phyloP scores from a whole-genome alignment of 352 stramenopile genomes.

The Pythium inflatum region DNA sequence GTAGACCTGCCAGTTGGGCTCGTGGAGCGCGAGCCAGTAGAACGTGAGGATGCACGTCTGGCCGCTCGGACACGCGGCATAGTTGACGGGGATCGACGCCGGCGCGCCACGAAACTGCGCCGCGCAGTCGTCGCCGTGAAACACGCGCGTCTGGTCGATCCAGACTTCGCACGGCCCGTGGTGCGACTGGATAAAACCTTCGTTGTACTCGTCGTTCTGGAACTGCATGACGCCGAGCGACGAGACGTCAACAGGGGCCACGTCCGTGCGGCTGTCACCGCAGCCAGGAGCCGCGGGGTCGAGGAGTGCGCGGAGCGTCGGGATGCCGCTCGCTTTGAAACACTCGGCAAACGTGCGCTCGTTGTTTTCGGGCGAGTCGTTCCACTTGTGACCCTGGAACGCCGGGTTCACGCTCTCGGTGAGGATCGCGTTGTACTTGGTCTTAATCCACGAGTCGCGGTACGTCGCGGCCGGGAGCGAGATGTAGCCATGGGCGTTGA shows the following conservation, averaged over 20 bases:
- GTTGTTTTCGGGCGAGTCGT: constrained; percentile 42
- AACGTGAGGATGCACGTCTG: constrained; percentile 37
- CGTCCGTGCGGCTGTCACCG: constrained; percentile 40
- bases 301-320: constrained; percentile 34
- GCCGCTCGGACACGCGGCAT: constrained; percentile 29
- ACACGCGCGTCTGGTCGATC: constrained; percentile 41
- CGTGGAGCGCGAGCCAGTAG: constrained; percentile 41
- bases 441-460: constrained; percentile 40
- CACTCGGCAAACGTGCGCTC: constrained; percentile 30
- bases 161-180: constrained; percentile 46
- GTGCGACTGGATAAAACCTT: constrained; percentile 45
- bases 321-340: constrained; percentile 26
- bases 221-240: constrained; percentile 34
- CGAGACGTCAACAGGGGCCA: constrained; percentile 36
- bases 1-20: constrained; percentile 41
- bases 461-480: constrained; percentile 36
- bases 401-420: constrained; percentile 28
- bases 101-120: constrained; percentile 35
- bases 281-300: constrained; percentile 33
- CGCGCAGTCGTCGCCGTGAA: constrained; percentile 43
- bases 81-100: constrained; percentile 37
- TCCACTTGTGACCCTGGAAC: constrained; percentile 41
- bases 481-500: constrained; percentile 43
- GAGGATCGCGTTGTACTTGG: constrained; percentile 32
- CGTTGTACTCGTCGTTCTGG: constrained; percentile 40